phyloP scores from a whole-genome alignment of 345 rosid genomes.

The Populus davidiana region DNA sequence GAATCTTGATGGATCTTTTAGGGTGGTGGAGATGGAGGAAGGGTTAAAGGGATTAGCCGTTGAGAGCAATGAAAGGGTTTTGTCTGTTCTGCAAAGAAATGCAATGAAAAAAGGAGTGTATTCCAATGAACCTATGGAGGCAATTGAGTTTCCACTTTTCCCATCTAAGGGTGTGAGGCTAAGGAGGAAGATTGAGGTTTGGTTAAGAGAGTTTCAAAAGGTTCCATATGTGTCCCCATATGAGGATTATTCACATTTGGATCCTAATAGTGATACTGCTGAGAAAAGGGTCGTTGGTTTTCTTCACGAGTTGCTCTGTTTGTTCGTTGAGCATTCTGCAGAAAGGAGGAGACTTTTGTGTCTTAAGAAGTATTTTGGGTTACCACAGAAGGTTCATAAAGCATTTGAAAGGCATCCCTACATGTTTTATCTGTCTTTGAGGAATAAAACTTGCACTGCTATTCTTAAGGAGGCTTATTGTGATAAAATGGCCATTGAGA shows the following conservation, averaged over 20 bases:
- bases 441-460: conserved; percentile 68
- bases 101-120: conserved; percentile 44
- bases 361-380: conserved; percentile 66
- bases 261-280: conserved; percentile 60
- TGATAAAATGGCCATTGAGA: conserved; percentile 41
- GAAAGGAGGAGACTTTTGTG: conserved; percentile 74
- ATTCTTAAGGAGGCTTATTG: conserved; percentile 76
- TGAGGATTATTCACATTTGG: conserved; percentile 62
- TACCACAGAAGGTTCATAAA: conserved; percentile 61
- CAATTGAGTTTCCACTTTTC: conserved; percentile 66
- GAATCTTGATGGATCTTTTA: conserved; percentile 47
- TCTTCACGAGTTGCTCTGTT: conserved; percentile 75
- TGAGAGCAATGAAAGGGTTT: conserved; percentile 26
- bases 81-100: conserved; percentile 64
- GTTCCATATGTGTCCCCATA: conserved; percentile 78
- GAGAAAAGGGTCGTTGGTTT: conserved; percentile 87
- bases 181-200: conserved; percentile 61
- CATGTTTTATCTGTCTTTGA: conserved; percentile 68
- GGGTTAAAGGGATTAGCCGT: conserved; percentile 69
- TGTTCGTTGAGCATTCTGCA: conserved; percentile 81
- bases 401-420: conserved; percentile 90
- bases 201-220: conserved; percentile 68
- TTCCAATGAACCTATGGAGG: conserved; percentile 38
- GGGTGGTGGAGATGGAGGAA: conserved; percentile 65
- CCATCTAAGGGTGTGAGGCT: conserved; percentile 77